Conservation (phyloP, 208 protist genomes). For the Herpetomonas tarakana region DNA sequence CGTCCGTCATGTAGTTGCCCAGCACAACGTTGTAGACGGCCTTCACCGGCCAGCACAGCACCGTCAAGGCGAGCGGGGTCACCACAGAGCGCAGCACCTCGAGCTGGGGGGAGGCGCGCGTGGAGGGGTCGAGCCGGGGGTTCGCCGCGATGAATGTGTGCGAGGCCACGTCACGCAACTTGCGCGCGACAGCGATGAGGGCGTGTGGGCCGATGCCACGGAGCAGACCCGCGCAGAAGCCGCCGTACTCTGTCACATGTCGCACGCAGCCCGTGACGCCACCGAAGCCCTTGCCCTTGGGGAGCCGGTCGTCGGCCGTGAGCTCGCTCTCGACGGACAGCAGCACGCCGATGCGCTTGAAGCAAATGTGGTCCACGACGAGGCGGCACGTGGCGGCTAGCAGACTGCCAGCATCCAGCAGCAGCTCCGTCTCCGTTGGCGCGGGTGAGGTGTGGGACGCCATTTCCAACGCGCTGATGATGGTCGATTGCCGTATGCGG, state of each 20-base stretch:
- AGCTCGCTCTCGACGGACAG: slow-evolving; percentile 37
- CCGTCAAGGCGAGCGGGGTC: not conserved
- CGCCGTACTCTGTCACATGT: slow-evolving; percentile 9
- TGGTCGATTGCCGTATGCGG: not conserved
- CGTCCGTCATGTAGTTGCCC: slow-evolving; percentile 3
- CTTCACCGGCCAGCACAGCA: slow-evolving; percentile 3
- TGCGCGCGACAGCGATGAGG: slow-evolving; percentile 16
- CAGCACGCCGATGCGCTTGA: slow-evolving; percentile 26
- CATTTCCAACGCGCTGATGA: not conserved
- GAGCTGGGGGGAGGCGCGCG: slow-evolving; percentile 6
- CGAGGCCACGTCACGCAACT: slow-evolving; percentile 20
- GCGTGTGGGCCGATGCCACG: slow-evolving; percentile 27
- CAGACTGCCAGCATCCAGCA: slow-evolving; percentile 1
- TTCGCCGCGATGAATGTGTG: slow-evolving; percentile 8
- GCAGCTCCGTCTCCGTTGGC: slow-evolving; percentile 1
- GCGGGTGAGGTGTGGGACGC: not conserved
- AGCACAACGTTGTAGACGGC: slow-evolving; percentile 1
- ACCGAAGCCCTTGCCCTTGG: slow-evolving; percentile 19
- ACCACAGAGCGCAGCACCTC: slow-evolving; percentile 17
- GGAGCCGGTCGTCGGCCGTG: slow-evolving; percentile 19
- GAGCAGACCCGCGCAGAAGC: slow-evolving; percentile 23
- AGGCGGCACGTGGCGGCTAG: not conserved
- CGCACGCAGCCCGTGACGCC: slow-evolving; percentile 20
- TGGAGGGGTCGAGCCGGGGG: slow-evolving; percentile 8
- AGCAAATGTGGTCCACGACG: slow-evolving; percentile 1